phyloP scores from a whole-genome alignment of 495 filamentous ascomycete genomes.

The Trichoderma erinaceum region DNA sequence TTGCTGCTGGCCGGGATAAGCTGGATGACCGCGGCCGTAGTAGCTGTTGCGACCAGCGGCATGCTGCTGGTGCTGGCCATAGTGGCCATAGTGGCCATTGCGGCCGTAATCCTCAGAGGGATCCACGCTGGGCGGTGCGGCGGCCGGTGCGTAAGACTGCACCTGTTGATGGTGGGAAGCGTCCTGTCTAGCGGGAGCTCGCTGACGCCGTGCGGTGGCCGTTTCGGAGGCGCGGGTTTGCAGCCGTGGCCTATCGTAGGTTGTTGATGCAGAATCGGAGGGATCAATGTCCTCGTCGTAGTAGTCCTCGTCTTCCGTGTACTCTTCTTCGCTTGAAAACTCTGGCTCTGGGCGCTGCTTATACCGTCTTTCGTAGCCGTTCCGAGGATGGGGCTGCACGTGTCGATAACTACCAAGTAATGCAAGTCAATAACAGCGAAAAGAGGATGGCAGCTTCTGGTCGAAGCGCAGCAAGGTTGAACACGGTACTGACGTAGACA shows the following conservation, averaged over 20 bases:
- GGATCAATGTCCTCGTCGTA: constrained; percentile 59
- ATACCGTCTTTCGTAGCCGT: not conserved
- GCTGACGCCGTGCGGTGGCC: constrained; percentile 29
- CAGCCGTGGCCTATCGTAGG: constrained; percentile 22
- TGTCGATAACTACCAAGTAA: no score
- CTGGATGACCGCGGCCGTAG: constrained; percentile 27
- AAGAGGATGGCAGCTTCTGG: not conserved
- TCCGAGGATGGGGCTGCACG: not conserved
- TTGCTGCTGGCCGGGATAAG: constrained; percentile 21
- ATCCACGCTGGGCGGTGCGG: constrained; percentile 43
- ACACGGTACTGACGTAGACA: not conserved
- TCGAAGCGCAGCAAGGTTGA: not conserved
- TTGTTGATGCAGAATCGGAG: constrained; percentile 71
- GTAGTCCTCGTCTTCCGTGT: not conserved
- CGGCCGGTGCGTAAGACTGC: constrained; percentile 11
- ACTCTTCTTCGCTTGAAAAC: constrained; percentile 31
- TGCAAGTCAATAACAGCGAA: no score
- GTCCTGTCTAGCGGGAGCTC: not conserved
- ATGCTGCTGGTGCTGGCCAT: constrained; percentile 28
- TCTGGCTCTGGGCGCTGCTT: not conserved
- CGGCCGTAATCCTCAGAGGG: constrained; percentile 36
- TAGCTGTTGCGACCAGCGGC: constrained; percentile 31
- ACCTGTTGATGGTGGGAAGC: constrained; percentile 16
- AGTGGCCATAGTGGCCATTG: constrained; percentile 32
- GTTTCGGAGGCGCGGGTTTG: constrained; percentile 30